A percentile compares a stretch with the other conserved stretches of the same genome.
These are phyloP conservation scores for Boletus tomentosulus DNA, from an alignment of 768 basidiomycete species.

Conservation along the genomic window DNA sequence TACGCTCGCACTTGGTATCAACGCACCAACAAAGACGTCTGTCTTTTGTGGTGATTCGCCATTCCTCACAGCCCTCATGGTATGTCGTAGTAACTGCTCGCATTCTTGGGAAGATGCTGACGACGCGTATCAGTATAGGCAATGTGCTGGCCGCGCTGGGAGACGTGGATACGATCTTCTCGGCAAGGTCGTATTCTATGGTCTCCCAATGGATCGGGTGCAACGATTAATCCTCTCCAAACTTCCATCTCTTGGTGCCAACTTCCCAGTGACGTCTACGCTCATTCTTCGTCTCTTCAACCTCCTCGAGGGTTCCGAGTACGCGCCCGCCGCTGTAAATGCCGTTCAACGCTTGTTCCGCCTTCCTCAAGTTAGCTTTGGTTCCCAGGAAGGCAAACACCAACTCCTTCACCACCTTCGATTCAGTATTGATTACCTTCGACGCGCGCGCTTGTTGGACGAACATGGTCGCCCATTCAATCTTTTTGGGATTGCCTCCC, in stretches of 20 bases:
- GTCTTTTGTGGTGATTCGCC: slow-evolving; percentile 64
- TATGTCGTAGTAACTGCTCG: slow-evolving; percentile 23
- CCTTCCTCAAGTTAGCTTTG: slow-evolving; percentile 57
- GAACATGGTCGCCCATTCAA: slow-evolving; percentile 53
- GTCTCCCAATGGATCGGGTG: slow-evolving; percentile 57
- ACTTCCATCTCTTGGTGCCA: slow-evolving; percentile 57
- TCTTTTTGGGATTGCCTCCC: slow-evolving; percentile 49
- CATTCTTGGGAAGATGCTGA: neutral
- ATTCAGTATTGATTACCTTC: slow-evolving; percentile 69
- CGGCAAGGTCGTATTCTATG: slow-evolving; percentile 72
- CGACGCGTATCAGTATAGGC: slow-evolving; percentile 48
- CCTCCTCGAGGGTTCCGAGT: slow-evolving; percentile 56
- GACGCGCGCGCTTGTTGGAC: slow-evolving; percentile 52
- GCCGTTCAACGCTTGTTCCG: slow-evolving; percentile 51
- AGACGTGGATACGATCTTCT: slow-evolving; percentile 66
- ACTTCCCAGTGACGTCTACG: slow-evolving; percentile 65
- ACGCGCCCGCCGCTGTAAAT: slow-evolving; percentile 43
- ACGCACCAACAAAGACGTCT: slow-evolving; percentile 64
- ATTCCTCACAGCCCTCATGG: slow-evolving; percentile 57
- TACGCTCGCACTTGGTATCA: slow-evolving; percentile 71
- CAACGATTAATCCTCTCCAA: slow-evolving; percentile 61
- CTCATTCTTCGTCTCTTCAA: slow-evolving; percentile 62
- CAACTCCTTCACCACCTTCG: slow-evolving; percentile 63
- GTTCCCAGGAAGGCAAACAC: slow-evolving; percentile 48
- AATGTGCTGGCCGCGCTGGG: slow-evolving; percentile 71